These are phyloP conservation scores for Oropetium thomaeum DNA, from an alignment of 176 grass and related monocot species.

Conservation along the genomic window DNA sequence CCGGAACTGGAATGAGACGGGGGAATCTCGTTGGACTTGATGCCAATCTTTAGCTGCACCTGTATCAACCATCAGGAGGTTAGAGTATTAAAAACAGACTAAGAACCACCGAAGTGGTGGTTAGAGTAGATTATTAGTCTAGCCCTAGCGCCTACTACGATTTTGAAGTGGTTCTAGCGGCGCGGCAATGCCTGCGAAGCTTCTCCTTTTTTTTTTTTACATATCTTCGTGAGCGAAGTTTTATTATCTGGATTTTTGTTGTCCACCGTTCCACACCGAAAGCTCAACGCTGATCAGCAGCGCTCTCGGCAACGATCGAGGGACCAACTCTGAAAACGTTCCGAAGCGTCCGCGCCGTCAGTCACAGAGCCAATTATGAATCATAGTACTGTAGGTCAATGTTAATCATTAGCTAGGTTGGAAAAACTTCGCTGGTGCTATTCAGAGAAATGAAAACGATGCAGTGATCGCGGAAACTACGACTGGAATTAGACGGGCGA, in stretches of 20 bases:
- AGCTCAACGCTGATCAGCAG: neutral
- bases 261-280: constrained; percentile 11
- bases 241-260: neutral
- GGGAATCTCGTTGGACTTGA: neutral
- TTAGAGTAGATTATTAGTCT: neutral
- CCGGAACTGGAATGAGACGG: neutral
- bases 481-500: neutral
- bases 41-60: neutral
- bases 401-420: neutral
- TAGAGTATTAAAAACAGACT: neutral
- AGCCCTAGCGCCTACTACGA: neutral
- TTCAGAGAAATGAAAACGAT: neutral
- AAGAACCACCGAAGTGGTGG: constrained; percentile 23
- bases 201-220: neutral
- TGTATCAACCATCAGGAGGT: neutral
- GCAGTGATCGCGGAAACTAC: neutral
- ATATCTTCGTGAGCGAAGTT: neutral
- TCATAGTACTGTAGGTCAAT: neutral
- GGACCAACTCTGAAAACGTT: neutral
- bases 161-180: neutral
- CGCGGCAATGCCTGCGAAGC: neutral
- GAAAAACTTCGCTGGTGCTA: neutral
- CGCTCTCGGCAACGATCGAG: neutral
- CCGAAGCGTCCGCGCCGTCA: neutral
- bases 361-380: neutral